Conservation (phyloP, 169 alveolate genomes). For the Plasmodium ovale region DNA sequence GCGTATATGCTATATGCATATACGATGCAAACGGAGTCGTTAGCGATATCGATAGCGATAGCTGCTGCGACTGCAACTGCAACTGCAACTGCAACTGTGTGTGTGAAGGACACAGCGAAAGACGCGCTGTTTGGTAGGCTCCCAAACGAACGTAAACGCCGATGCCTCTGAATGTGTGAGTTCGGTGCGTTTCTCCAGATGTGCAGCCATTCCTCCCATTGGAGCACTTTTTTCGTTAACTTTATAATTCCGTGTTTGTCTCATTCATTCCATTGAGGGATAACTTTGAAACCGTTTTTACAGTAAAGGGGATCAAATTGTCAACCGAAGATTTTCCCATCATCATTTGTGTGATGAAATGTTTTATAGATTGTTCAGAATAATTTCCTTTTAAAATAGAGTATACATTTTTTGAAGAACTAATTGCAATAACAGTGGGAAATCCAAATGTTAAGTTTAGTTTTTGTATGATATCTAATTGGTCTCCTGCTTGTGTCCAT, state of each 20-base stretch:
- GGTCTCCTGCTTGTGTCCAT: conserved; percentile 94
- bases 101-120: too few species aligned
- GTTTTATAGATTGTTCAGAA: conserved; percentile 71
- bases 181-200: too few species aligned
- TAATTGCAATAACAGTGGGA: conserved; percentile 93
- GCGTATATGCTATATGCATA: too few species aligned
- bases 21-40: too few species aligned
- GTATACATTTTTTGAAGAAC: conserved; percentile 81
- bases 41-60: too few species aligned
- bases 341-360: conserved; percentile 75
- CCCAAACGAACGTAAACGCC: too few species aligned
- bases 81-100: too few species aligned
- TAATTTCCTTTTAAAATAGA: conserved; percentile 72
- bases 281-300: conserved; percentile 46
- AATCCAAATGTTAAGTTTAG: conserved; percentile 91
- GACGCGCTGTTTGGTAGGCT: too few species aligned
- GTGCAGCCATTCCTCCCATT: too few species aligned
- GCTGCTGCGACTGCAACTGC: too few species aligned
- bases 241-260: conserved; percentile 29
- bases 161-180: too few species aligned
- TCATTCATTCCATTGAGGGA: conserved; percentile 1
- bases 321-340: conserved; percentile 72
- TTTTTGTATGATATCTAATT: conserved; percentile 89
- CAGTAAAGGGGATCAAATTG: conserved; percentile 60
- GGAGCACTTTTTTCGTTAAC: too few species aligned